Conservation (phyloP, 208 protist species). For the Acanthamoeba healyi region DNA sequence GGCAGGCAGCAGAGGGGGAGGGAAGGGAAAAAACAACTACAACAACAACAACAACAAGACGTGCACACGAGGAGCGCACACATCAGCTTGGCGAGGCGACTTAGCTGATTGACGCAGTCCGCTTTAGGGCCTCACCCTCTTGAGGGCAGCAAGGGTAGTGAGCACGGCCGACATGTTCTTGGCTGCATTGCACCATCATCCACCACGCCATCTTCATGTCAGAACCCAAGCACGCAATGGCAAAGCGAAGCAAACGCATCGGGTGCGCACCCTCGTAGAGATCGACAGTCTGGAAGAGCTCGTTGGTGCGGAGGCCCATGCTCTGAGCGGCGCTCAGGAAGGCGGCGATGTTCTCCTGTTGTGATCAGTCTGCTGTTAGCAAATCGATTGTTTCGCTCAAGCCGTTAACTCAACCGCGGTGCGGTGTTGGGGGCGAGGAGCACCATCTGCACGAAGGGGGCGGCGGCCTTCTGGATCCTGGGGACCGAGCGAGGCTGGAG, state of each 20-base stretch:
- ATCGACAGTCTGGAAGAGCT: constrained; percentile 85
- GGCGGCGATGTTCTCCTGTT: constrained; percentile 76
- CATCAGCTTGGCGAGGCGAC: no score
- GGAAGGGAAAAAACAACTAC: no score
- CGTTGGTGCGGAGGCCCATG: constrained; percentile 73
- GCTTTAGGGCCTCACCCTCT: not conserved
- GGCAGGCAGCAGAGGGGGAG: no score
- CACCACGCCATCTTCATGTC: not conserved
- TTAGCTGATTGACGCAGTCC: not conserved
- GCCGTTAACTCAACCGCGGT: no score
- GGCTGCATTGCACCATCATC: no score
- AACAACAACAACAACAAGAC: not conserved
- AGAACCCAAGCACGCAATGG: no score
- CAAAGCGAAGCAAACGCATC: no score
- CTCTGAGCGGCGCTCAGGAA: constrained; percentile 69
- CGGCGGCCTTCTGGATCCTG: constrained; percentile 27
- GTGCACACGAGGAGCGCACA: no score
- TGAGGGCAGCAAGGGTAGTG: not conserved
- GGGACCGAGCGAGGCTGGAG: not conserved
- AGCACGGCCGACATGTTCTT: constrained; percentile 28
- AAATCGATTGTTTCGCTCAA: no score
- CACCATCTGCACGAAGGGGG: constrained; percentile 18
- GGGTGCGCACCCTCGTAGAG: constrained; percentile 80
- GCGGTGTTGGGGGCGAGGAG: not conserved
- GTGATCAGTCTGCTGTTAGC: no score